A percentile compares a stretch with the other conserved stretches of the same genome.
phyloP scores from a whole-genome alignment of 2,329 filamentous ascomycete species.

The Fusarium sacchari region DNA sequence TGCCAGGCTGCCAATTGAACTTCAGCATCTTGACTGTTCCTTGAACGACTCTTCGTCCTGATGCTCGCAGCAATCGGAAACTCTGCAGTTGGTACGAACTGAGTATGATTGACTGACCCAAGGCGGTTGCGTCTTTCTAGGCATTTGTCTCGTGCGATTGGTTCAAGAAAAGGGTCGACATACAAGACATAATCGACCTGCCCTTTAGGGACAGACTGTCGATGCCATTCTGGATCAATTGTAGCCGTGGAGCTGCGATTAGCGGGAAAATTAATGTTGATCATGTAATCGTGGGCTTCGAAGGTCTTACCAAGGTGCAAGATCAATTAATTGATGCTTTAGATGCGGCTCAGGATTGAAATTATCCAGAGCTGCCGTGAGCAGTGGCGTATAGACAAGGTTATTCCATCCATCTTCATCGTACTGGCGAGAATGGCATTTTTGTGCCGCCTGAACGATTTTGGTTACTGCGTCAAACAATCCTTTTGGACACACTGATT shows the following conservation, averaged over 20 bases:
- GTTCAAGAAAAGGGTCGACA: too few relatives aligned
- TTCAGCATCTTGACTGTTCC: background rate
- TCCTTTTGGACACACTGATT: background rate
- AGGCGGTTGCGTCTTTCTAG: background rate
- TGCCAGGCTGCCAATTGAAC: background rate
- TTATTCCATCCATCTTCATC: background rate
- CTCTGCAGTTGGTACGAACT: background rate
- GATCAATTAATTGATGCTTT: background rate
- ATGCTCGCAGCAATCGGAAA: background rate
- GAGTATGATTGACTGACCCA: background rate
- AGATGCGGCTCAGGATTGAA: background rate
- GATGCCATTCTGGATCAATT: background rate
- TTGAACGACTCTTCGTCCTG: background rate
- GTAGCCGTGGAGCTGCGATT: background rate
- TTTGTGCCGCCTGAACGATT: background rate
- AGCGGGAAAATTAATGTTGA: background rate
- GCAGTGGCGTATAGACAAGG: background rate
- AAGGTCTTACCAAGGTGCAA: background rate
- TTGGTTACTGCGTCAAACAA: background rate
- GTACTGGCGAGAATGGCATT: background rate
- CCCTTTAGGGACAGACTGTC: background rate
- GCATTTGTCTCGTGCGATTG: background rate
- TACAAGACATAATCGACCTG: background rate
- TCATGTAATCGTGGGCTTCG: accelerated
- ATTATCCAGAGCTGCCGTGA: accelerated